Conservation (phyloP, 805 yeast genomes). For the Yamadazyma akitaensis region DNA sequence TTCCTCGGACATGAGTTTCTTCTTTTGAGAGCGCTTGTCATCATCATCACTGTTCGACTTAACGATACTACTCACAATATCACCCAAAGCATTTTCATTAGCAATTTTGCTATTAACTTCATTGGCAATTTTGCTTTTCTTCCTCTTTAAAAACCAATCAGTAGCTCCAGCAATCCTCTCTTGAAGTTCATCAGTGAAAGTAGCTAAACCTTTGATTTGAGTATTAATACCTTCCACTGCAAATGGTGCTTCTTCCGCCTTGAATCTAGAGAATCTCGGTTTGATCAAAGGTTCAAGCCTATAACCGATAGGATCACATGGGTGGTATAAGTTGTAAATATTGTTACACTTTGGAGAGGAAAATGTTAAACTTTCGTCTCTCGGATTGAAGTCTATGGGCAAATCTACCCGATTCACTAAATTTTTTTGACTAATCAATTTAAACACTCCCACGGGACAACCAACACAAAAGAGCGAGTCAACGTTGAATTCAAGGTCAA, state of each 20-base stretch:
- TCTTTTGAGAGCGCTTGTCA: slow-evolving; percentile 13
- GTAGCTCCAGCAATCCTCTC: slow-evolving; percentile 34
- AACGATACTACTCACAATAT: slow-evolving; percentile 30
- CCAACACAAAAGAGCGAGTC: slow-evolving; percentile 79
- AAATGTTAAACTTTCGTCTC: slow-evolving; percentile 13
- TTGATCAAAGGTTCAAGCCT: slow-evolving; percentile 81
- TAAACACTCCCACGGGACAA: slow-evolving; percentile 86
- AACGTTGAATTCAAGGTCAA: slow-evolving; percentile 63
- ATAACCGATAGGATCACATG: slow-evolving; percentile 89
- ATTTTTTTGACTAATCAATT: slow-evolving; percentile 62
- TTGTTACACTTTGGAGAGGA: slow-evolving; percentile 59
- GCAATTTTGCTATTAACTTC: slow-evolving; percentile 15
- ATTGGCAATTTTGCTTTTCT: slow-evolving; percentile 7
- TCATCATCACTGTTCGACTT: slow-evolving; percentile 18
- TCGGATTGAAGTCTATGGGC: slow-evolving; percentile 21
- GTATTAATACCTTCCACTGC: slow-evolving; percentile 51
- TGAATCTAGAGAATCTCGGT: slow-evolving; percentile 43
- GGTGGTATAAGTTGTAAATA: slow-evolving; percentile 80
- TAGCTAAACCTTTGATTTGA: slow-evolving; percentile 42
- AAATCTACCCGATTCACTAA: slow-evolving; percentile 43
- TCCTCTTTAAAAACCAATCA: slow-evolving; percentile 28
- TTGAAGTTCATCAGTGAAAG: slow-evolving; percentile 35
- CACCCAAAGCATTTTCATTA: slow-evolving; percentile 40
- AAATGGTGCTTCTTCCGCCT: slow-evolving; percentile 59
- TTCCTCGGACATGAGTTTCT: slow-evolving; percentile 23